Evolutionary conservation across 2,329 filamentous ascomycete species (phyloP).

Genomic region (Myriosclerotinia curreyana): DNA sequence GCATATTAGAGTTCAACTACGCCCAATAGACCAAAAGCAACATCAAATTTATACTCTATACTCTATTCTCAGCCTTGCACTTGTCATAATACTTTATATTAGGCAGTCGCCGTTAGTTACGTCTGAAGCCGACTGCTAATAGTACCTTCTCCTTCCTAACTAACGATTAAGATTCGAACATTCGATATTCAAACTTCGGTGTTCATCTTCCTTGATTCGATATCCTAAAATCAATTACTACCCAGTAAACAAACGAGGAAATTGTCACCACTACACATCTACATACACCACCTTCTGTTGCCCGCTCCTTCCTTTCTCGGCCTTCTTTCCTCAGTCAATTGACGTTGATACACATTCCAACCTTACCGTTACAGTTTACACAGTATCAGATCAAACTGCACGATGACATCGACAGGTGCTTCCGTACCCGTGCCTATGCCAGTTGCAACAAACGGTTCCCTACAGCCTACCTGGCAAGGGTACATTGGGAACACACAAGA

Average conservation of each 20-base stretch:
- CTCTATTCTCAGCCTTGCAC: constrained; percentile 6
- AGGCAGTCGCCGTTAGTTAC: neutral
- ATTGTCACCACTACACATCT: neutral
- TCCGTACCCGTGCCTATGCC: constrained; percentile 15
- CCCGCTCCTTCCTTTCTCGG: neutral
- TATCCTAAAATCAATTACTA: neutral
- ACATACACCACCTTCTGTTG: neutral
- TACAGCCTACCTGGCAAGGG: constrained; percentile 33
- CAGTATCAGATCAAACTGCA: neutral
- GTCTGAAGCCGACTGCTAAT: neutral
- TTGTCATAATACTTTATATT: neutral
- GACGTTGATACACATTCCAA: neutral
- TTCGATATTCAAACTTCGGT: neutral
- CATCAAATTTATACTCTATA: neutral
- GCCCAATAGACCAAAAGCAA: neutral
- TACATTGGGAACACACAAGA: constrained; percentile 43
- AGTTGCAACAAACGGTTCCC: constrained; percentile 29
- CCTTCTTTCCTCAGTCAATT: constrained; percentile 1
- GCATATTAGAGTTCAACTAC: neutral
- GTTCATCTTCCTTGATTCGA: neutral
- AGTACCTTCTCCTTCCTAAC: neutral
- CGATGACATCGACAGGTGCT: constrained; percentile 10
- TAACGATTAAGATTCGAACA: neutral
- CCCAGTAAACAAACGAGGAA: neutral
- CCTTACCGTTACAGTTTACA: constrained; percentile 1